These are phyloP conservation scores for Daldinia bambusicola DNA, from an alignment of 495 filamentous ascomycete species.

Conservation along the genomic window DNA sequence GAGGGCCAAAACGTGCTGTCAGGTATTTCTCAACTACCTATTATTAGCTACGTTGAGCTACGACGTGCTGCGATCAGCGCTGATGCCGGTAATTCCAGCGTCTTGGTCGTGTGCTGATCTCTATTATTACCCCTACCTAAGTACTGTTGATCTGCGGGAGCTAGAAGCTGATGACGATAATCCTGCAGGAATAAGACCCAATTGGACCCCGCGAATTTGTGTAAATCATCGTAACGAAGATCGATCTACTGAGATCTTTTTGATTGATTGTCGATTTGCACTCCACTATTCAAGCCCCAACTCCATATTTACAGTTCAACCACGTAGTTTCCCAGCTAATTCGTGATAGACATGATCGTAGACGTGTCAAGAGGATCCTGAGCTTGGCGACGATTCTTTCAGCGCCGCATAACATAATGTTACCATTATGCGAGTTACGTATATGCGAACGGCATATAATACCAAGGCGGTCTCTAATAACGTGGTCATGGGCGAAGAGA, in stretches of 20 bases:
- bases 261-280: slow-evolving; percentile 17
- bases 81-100: slow-evolving; percentile 12
- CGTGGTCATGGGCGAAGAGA: neutral
- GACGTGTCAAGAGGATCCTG: neutral
- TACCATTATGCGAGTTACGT: slow-evolving; percentile 10
- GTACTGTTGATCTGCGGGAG: slow-evolving; percentile 38
- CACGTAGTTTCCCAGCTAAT: slow-evolving; percentile 5
- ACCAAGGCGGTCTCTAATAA: neutral
- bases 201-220: slow-evolving; percentile 19
- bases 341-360: neutral
- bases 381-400: slow-evolving; percentile 6
- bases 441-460: slow-evolving; percentile 9
- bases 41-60: slow-evolving; percentile 24
- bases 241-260: slow-evolving; percentile 37
- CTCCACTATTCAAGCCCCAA: slow-evolving; percentile 14
- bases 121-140: slow-evolving; percentile 27
- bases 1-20: neutral
- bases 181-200: slow-evolving; percentile 37
- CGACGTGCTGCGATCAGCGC: slow-evolving; percentile 20
- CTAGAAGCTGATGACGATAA: slow-evolving; percentile 37
- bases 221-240: slow-evolving; percentile 27
- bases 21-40: slow-evolving; percentile 31
- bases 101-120: slow-evolving; percentile 37
- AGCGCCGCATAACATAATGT: slow-evolving; percentile 8
- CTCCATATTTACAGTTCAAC: slow-evolving; percentile 11